Percentiles rank a stretch among this genome's conserved stretches.
phyloP scores from a whole-genome alignment of 1,284 basidiomycete species.

The Leccinum fallax region DNA sequence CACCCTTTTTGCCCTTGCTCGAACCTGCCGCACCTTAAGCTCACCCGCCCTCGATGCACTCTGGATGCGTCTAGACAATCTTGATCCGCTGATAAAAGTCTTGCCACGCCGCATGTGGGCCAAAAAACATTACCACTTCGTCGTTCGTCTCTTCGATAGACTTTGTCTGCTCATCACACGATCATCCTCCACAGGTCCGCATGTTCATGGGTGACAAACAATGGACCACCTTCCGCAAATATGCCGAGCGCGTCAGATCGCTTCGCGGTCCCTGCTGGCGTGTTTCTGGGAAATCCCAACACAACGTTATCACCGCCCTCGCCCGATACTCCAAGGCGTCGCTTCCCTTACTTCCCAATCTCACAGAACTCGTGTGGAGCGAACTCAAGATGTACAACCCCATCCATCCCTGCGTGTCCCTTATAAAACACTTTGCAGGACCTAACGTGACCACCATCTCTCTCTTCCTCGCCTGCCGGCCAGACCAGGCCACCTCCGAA shows the following conservation, averaged over 20 bases:
- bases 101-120: conserved; percentile 29
- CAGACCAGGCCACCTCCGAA: conserved; percentile 23
- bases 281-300: conserved; percentile 21
- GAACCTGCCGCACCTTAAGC: conserved; percentile 30
- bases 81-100: conserved; percentile 31
- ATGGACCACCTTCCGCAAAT: conserved; percentile 27
- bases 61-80: conserved; percentile 29
- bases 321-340: conserved; percentile 13
- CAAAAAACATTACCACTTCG: conserved; percentile 19
- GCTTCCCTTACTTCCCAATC: conserved; percentile 30
- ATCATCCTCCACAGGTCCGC: conserved; percentile 15
- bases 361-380: conserved; percentile 31
- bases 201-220: conserved; percentile 32
- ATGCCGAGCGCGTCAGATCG: conserved; percentile 26
- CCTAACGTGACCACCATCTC: conserved; percentile 23
- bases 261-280: conserved; percentile 28
- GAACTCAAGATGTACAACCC: conserved; percentile 31
- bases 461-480: conserved; percentile 29
- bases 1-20: conserved; percentile 27
- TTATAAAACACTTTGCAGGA: conserved; percentile 29
- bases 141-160: conserved; percentile 16
- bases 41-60: conserved; percentile 25
- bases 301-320: conserved; percentile 25
- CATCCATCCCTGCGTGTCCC: conserved; percentile 30
- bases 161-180: neutral